phyloP scores from a whole-genome alignment of 2,329 filamentous ascomycete genomes.

The Sclerotinia sclerotiorum region DNA sequence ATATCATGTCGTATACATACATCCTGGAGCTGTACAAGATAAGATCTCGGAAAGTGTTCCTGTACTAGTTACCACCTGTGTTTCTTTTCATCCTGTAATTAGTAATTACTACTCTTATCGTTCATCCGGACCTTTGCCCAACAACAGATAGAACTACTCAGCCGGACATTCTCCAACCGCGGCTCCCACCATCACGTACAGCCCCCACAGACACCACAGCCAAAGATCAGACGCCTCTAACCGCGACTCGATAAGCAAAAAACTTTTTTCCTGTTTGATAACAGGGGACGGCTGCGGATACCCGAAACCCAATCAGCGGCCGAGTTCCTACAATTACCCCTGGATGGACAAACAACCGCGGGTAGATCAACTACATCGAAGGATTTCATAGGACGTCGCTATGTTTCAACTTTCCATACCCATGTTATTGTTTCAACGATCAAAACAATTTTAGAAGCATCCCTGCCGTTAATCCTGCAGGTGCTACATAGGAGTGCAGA shows the following conservation, averaged over 20 bases:
- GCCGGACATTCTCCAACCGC: slow-evolving; percentile 1
- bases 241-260: slow-evolving; percentile 11
- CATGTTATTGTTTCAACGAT: not conserved
- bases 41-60: not conserved
- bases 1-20: not conserved
- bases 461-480: slow-evolving; percentile 9
- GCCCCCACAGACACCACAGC: not conserved
- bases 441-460: not conserved
- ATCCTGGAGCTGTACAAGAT: not conserved
- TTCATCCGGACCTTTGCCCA: not conserved
- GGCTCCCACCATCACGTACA: not conserved
- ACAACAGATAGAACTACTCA: not conserved
- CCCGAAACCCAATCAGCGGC: slow-evolving; percentile 5
- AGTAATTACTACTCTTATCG: too few relatives aligned
- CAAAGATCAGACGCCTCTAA: slow-evolving; percentile 19
- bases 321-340: slow-evolving; percentile 2
- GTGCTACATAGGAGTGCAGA: slow-evolving; percentile 3
- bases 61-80: not conserved
- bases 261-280: not conserved
- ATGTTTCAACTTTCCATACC: slow-evolving; percentile 17
- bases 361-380: not conserved
- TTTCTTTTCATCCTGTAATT: not conserved
- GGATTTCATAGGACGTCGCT: slow-evolving; percentile 11
- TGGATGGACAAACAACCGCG: slow-evolving; percentile 2
- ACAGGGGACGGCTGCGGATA: not conserved